Conservation (phyloP, 2,329 filamentous ascomycete species). For the Alternaria consortialis region DNA sequence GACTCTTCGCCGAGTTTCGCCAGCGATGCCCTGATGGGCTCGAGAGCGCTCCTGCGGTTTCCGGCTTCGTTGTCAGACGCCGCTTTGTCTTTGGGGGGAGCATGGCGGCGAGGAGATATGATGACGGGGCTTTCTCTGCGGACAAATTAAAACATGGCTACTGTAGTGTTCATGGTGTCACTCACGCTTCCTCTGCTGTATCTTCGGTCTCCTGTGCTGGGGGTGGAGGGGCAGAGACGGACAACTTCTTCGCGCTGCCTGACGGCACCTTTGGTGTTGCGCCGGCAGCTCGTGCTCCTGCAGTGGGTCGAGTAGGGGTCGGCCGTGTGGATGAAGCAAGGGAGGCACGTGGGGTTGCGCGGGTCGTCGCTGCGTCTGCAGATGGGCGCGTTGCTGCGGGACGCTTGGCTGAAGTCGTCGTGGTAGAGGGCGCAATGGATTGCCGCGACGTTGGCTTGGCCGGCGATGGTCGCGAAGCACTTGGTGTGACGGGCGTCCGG, state of each 20-base stretch:
- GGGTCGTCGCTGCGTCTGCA: constrained; percentile 32
- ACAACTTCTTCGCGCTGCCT: constrained; percentile 44
- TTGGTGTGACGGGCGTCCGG: constrained; percentile 33
- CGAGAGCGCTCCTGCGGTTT: constrained; percentile 35
- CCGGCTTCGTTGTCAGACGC: constrained; percentile 50
- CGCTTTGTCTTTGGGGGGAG: constrained; percentile 44
- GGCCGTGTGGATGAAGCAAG: constrained; percentile 36
- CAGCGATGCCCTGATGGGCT: constrained; percentile 40
- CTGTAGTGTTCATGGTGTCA: not conserved
- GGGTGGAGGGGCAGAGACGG: constrained; percentile 25
- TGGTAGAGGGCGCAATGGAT: constrained; percentile 29
- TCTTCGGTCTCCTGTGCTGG: constrained; percentile 18
- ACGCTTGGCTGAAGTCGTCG: constrained; percentile 37
- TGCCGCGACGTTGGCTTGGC: constrained; percentile 13
- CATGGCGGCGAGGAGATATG: constrained; percentile 34
- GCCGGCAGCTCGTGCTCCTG: constrained; percentile 30
- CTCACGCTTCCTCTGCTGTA: constrained; percentile 19
- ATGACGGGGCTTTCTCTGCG: constrained; percentile 33
- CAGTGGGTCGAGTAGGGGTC: constrained; percentile 34
- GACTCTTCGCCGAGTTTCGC: constrained; percentile 42
- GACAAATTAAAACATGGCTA: not conserved
- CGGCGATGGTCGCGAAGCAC: constrained; percentile 18
- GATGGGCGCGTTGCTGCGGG: constrained; percentile 40
- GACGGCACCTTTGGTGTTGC: constrained; percentile 31
- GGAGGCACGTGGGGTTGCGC: constrained; percentile 42